Conservation (phyloP, 208 protist species). For the Trypanosoma platydactyli region DNA sequence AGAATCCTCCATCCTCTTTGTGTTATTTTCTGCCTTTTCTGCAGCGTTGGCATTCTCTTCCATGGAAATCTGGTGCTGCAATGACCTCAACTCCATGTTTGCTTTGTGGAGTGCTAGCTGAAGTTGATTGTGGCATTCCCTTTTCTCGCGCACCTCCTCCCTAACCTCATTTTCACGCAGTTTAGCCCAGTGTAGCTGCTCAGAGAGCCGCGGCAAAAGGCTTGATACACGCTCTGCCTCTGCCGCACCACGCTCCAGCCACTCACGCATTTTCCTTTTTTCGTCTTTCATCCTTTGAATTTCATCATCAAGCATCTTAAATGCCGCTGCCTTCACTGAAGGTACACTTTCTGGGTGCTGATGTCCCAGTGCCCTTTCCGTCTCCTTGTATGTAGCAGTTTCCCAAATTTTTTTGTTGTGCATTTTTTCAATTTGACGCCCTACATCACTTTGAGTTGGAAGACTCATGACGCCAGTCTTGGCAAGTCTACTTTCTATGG, state of each 20-base stretch:
- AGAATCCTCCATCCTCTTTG: slow-evolving; percentile 1
- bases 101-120: slow-evolving; percentile 9
- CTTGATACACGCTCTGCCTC: slow-evolving; percentile 28
- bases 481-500: background rate
- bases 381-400: background rate
- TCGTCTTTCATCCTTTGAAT: slow-evolving; percentile 25
- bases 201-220: slow-evolving; percentile 6
- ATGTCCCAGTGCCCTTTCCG: background rate
- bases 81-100: slow-evolving; percentile 1
- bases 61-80: slow-evolving; percentile 11
- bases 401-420: slow-evolving; percentile 7
- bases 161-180: slow-evolving; percentile 3
- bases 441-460: background rate
- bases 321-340: background rate
- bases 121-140: slow-evolving; percentile 7
- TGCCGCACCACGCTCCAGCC: slow-evolving; percentile 26
- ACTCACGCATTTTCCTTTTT: slow-evolving; percentile 22
- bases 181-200: slow-evolving; percentile 14
- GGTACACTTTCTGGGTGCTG: background rate
- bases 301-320: background rate
- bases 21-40: background rate
- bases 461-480: background rate
- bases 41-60: background rate
- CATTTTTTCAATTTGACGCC: background rate
- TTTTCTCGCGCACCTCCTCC: slow-evolving; percentile 4